These are phyloP conservation scores for Solanum etuberosum DNA, from an alignment of 257 asterid species.

Conservation along the genomic window DNA sequence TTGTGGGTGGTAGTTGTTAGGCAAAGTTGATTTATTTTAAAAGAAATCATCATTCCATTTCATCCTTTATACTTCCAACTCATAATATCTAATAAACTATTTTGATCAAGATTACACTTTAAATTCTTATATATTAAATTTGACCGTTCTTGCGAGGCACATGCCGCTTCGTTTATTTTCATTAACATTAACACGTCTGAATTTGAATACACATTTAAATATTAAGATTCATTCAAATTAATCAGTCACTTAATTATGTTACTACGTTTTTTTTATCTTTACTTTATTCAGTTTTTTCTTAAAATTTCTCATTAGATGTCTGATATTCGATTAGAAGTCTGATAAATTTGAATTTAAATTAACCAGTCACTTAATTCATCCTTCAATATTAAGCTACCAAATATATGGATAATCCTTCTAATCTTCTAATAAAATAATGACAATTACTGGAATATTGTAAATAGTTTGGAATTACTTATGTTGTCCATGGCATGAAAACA, in stretches of 20 bases:
- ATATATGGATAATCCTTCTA: background rate
- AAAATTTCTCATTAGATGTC: background rate
- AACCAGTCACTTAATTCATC: no score
- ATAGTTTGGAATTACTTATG: background rate
- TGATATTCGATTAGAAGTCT: background rate
- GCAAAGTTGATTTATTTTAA: conserved; percentile 12
- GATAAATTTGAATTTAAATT: background rate
- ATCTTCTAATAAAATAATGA: background rate
- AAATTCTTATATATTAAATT: background rate
- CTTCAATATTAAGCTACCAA: background rate
- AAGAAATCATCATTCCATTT: background rate
- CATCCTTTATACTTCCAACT: conserved; percentile 5
- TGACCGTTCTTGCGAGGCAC: background rate
- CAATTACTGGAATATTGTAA: background rate
- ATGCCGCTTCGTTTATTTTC: background rate
- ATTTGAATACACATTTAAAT: background rate
- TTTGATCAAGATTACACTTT: background rate
- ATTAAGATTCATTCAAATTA: background rate
- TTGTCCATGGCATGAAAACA: background rate
- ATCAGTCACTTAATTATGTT: background rate
- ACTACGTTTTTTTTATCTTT: background rate
- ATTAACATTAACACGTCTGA: background rate
- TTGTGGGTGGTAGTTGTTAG: conserved; percentile 16
- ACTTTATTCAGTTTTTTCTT: background rate
- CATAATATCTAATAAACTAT: conserved; percentile 4